Evolutionary conservation across 1,139 yeast genomes (phyloP), one percentile per base, ranked within the genome.

Genomic region (Geotrichum siamense): DNA sequence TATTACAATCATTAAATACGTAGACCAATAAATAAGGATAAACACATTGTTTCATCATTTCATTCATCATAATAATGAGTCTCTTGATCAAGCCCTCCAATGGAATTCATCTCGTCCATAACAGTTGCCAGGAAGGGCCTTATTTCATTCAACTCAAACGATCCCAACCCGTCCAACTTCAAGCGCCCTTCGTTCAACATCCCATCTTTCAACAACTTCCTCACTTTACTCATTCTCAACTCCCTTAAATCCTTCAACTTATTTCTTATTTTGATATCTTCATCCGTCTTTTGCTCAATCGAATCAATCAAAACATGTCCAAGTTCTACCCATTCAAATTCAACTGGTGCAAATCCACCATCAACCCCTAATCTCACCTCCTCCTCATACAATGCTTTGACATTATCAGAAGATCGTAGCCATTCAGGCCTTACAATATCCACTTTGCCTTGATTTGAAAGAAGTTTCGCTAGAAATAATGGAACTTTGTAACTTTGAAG

Each of bases 311-410:
- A 62, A 19, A 82, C 70, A 53, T 82, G 83, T 13, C 91, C 76
- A 1, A 81, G 60, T 44, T 89, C 95, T 21, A 89, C 67, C 98
- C 98, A 91, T 58, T 80, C 78, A 77, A 81, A 78, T 0, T 97
- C 97, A 36, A 91, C 64, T 20, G 43, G 40, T 12, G 71, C 68
- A 41, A 89, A 76, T 57, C 91, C 91, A 48, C 75, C 67, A 30
- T 71, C 70, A 1, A 78, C 13, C 4, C 37, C 73, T 44, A 72
- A 61, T 5, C 69, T 65, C 38, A 77, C 65, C 56, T 91, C 98
- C 48, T 76, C 80, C 10, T 82, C 87, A 54, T 83, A 78, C 43
- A 73, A 71, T 4, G 69, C 70, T 48, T 74, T 74, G 46, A 91
- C 62, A 4, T 8, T 12, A 46, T 68, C 69, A n/a, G 68, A 67